A percentile compares a stretch with the other conserved stretches of the same genome.
Conservation (phyloP, 306 rosid species). For the Dryas alaskensis region DNA sequence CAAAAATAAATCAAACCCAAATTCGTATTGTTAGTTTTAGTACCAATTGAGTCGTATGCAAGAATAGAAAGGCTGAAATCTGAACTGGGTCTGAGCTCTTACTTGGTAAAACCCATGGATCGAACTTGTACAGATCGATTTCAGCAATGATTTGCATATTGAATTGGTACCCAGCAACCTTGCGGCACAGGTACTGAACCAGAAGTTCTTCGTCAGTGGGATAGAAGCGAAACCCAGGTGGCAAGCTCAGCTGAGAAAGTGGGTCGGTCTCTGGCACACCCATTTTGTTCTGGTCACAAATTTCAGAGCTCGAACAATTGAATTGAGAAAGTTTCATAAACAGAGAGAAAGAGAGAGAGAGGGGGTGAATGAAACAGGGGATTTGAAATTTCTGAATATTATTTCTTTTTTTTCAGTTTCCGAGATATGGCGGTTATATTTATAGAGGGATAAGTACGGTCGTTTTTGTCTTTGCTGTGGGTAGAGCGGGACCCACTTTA, state of each 20-base stretch:
- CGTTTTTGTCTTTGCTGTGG: constrained; percentile 31
- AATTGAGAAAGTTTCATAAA: not conserved
- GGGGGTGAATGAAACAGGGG: not conserved
- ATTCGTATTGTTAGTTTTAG: not conserved
- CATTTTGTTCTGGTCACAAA: constrained; percentile 34
- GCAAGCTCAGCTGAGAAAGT: constrained; percentile 65
- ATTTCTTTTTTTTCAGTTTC: constrained; percentile 18
- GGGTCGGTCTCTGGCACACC: constrained; percentile 58
- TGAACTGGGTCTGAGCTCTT: not conserved
- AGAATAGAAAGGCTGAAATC: too few species aligned
- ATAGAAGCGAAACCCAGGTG: constrained; percentile 86
- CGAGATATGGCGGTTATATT: constrained; percentile 37
- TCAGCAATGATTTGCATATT: constrained; percentile 74
- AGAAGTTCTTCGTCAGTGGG: constrained; percentile 93
- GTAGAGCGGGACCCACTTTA: constrained; percentile 31
- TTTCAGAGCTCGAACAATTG: not conserved
- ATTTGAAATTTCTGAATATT: not conserved
- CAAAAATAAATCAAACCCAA: not conserved
- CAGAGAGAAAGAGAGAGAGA: not conserved
- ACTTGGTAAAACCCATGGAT: constrained; percentile 91
- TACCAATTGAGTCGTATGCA: not conserved
- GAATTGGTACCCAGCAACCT: constrained; percentile 89
- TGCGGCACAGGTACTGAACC: constrained; percentile 79
- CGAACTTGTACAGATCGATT: constrained; percentile 84
- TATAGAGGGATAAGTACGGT: constrained; percentile 52